These are phyloP conservation scores for Cystobasidium ongulense DNA, from an alignment of 768 basidiomycete species.

Conservation along the genomic window DNA sequence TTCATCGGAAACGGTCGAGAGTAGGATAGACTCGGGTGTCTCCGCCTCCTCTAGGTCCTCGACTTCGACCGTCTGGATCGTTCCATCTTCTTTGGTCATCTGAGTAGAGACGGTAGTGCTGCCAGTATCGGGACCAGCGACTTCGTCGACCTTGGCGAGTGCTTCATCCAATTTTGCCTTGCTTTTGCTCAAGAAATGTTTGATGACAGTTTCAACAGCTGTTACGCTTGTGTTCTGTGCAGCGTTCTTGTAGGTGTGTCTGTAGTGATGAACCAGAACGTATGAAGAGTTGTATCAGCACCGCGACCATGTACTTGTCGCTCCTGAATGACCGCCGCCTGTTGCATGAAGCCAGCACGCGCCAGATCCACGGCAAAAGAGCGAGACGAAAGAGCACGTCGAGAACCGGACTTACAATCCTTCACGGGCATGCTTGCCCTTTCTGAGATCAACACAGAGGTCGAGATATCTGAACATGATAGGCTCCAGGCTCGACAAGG, in stretches of 20 bases:
- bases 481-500: constrained; percentile 78
- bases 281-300: not conserved
- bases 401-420: constrained; percentile 51
- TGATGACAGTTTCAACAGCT: constrained; percentile 85
- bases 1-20: constrained; percentile 79
- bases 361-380: not conserved
- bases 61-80: constrained; percentile 57
- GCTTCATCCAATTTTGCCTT: constrained; percentile 45
- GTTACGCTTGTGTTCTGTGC: constrained; percentile 84
- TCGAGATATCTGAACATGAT: constrained; percentile 93
- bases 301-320: not conserved
- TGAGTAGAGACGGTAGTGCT: constrained; percentile 30
- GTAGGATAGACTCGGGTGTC: constrained; percentile 82
- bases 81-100: constrained; percentile 8
- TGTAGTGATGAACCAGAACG: not conserved
- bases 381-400: not conserved
- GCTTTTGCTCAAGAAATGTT: constrained; percentile 60
- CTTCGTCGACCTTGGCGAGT: constrained; percentile 45
- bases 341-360: not conserved
- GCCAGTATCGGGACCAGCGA: constrained; percentile 42
- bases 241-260: constrained; percentile 93
- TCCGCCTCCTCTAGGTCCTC: constrained; percentile 94
- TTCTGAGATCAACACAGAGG: constrained; percentile 88
- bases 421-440: constrained; percentile 86
- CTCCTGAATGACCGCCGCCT: not conserved